Base-by-base conservation (phyloP, 108 stramenopile species). In the Pseudonitzschia delicatissima region DNA sequence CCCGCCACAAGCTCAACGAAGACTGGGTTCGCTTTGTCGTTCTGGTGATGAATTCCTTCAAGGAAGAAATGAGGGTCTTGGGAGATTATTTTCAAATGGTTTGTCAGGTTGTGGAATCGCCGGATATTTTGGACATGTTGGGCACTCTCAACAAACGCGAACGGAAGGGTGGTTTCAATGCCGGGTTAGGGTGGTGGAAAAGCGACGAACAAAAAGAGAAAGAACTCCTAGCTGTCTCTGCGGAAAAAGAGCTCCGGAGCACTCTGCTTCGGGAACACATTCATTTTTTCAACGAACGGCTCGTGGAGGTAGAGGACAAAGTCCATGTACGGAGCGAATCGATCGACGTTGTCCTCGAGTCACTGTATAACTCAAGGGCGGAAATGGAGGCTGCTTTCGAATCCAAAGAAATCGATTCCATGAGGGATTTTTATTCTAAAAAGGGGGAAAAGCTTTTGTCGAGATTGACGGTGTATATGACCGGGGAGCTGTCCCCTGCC, bases 31-130 rank as follows among this genome's bases (percentile, higher is more conserved):
- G 70, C 15, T 74, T 79, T 62, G 68, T 79, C 12, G 72, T 66
- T 5, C 42, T 48, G 20, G 53, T 79, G 20, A 31, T 79, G 40
- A 55, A 60, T n/a, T 68, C 62, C n/a, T 64, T 67, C 60, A 69
- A 64, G 35, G 78, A 79, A 32, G 68, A 79, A 73, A 68, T 79
- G 68, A 49, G 68, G 11, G 49, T 64, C 23, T 40, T 79, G 27
- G 64, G 65, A 5, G 67, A 73, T 42, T 74, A 79, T 39, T 79
- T 79, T 69, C 72, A 79, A 2, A 62, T 79, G 62, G 72, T 79
- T 1, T 61, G 57, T 31, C 57, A 57, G 33, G 69, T 79, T 2
- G 78, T 79, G 21, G 78, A 74, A 33, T 74, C 73, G 7, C 66
- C 66, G 17, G 73, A 74, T 45, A 67, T 74, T 37, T 33, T 74